Conservation (phyloP, 2,329 filamentous ascomycete genomes). For the Zasmidium cellare region DNA sequence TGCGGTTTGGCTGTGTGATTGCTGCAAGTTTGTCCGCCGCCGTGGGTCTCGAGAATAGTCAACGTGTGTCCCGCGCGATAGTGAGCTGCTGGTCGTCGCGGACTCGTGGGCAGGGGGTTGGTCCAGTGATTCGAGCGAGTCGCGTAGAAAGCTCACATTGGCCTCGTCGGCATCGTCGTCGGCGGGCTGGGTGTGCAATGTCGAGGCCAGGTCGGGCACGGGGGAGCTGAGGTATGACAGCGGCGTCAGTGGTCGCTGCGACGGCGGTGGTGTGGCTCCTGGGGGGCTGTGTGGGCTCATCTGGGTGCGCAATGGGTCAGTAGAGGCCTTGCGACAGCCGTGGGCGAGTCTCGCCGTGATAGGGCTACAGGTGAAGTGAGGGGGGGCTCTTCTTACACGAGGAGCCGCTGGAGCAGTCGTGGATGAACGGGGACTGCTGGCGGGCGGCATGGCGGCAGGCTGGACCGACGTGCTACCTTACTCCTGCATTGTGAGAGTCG, state of each 20-base stretch:
- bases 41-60: slow-evolving; percentile 27
- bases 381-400: no score
- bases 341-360: neutral
- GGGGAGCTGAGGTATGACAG: slow-evolving; percentile 51
- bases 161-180: slow-evolving; percentile 42
- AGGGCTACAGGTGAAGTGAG: neutral
- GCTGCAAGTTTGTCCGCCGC: slow-evolving; percentile 6
- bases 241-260: slow-evolving; percentile 29
- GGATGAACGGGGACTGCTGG: neutral
- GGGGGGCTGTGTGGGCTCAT: slow-evolving; percentile 1
- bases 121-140: slow-evolving; percentile 36
- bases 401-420: neutral
- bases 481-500: neutral
- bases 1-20: neutral
- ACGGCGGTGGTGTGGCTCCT: slow-evolving; percentile 7
- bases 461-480: neutral
- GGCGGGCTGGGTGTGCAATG: slow-evolving; percentile 43
- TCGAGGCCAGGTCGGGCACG: slow-evolving; percentile 52
- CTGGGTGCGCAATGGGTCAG: neutral
- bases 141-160: slow-evolving; percentile 54
- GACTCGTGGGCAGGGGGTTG: slow-evolving; percentile 6
- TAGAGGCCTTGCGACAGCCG: neutral
- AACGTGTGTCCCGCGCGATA: slow-evolving; percentile 10
- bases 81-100: neutral
- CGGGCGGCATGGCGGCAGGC: neutral